A percentile compares a stretch with the other conserved stretches of the same genome.
Conservation (phyloP, 345 rosid genomes). For the Excoecaria cochinchinensis region DNA sequence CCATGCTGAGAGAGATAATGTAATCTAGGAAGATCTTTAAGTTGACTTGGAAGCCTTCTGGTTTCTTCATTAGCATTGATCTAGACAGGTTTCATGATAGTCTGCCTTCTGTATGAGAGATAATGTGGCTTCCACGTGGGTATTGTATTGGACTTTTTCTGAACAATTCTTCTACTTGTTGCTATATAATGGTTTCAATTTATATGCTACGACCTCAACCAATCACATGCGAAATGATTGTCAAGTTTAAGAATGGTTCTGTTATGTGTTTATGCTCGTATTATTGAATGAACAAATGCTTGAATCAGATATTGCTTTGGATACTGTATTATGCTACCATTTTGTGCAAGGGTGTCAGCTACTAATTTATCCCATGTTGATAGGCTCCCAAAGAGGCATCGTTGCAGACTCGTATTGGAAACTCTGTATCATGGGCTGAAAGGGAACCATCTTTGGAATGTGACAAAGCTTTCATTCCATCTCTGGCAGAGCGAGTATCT, state of each 20-base stretch:
- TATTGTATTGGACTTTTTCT: background rate
- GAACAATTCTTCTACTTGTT: background rate
- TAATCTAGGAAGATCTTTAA: background rate
- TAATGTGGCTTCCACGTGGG: background rate
- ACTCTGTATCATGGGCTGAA: conserved; percentile 67
- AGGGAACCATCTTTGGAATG: conserved; percentile 45
- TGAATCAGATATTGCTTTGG: background rate
- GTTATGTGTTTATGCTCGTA: background rate
- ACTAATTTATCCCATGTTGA: conserved; percentile 19
- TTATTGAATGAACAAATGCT: background rate
- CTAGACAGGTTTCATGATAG: background rate
- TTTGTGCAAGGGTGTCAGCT: conserved; percentile 20
- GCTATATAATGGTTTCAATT: background rate
- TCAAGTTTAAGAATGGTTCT: background rate
- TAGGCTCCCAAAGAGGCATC: conserved; percentile 58
- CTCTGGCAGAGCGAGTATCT: conserved; percentile 60
- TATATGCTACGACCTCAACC: background rate
- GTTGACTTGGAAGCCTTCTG: background rate
- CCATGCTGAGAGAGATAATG: no score
- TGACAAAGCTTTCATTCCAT: conserved; percentile 56
- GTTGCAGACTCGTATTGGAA: conserved; percentile 58
- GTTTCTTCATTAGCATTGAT: background rate
- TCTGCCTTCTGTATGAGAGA: background rate
- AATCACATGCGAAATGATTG: background rate
- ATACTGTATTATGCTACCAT: background rate